These are phyloP conservation scores for Russula emetica DNA, from an alignment of 768 basidiomycete genomes.

Conservation along the genomic window DNA sequence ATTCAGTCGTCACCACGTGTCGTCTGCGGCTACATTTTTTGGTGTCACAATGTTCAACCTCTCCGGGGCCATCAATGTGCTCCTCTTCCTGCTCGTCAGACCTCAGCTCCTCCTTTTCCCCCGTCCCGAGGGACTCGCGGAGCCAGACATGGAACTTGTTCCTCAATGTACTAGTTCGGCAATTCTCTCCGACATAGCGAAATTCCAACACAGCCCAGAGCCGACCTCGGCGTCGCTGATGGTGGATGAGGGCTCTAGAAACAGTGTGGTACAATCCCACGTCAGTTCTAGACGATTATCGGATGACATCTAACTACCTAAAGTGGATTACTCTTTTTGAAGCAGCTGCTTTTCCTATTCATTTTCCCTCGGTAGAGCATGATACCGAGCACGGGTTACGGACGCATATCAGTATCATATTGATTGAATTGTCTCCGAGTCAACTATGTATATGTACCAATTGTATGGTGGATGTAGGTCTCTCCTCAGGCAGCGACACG, in stretches of 20 bases:
- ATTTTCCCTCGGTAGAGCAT: no score
- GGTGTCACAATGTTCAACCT: conserved; percentile 37
- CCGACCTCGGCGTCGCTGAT: not conserved
- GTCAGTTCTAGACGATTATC: not conserved
- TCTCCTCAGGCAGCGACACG: no score
- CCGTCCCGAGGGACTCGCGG: not conserved
- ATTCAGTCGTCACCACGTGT: conserved; percentile 29
- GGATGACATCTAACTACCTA: not conserved
- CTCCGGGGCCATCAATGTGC: conserved; percentile 41
- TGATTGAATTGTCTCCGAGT: no score
- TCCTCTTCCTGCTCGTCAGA: conserved; percentile 39
- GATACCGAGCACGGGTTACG: not conserved
- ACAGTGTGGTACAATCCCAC: not conserved
- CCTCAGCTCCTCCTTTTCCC: conserved; percentile 37
- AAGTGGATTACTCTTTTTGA: no score
- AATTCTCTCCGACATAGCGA: not conserved
- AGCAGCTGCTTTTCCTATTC: not conserved
- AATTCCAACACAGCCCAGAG: not conserved
- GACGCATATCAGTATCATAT: no score
- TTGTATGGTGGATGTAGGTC: no score
- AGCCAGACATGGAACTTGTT: not conserved
- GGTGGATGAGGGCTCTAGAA: not conserved
- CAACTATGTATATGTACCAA: no score
- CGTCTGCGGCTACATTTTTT: conserved; percentile 36
- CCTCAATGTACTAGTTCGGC: not conserved